phyloP scores from a whole-genome alignment of 805 yeast genomes.

The Wickerhamiella hasegawae region DNA sequence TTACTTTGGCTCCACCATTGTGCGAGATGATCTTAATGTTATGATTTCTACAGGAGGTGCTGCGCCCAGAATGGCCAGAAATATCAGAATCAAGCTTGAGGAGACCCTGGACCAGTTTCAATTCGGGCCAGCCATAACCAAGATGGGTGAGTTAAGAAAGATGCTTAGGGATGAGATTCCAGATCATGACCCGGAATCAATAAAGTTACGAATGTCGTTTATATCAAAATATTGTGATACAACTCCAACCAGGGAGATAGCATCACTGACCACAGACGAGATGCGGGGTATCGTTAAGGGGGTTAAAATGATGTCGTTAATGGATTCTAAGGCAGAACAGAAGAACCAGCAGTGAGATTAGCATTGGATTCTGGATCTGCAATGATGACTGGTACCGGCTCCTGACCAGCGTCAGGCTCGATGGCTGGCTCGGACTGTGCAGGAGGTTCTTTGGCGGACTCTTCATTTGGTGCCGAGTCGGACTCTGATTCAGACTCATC shows the following conservation, averaged over 20 bases:
- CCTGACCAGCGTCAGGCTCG: too few relatives aligned
- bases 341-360: too few relatives aligned
- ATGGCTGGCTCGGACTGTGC: too few relatives aligned
- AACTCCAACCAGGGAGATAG: not conserved
- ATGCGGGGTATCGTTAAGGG: not conserved
- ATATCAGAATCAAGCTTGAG: constrained; percentile 40
- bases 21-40: constrained; percentile 57
- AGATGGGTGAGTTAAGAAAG: constrained; percentile 40
- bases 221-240: constrained; percentile 48
- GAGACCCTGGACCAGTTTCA: constrained; percentile 26
- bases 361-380: too few relatives aligned
- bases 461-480: too few relatives aligned
- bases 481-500: too few relatives aligned
- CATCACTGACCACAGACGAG: not conserved
- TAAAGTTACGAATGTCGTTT: constrained; percentile 56
- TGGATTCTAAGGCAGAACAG: too few relatives aligned
- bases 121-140: constrained; percentile 38
- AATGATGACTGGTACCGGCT: too few relatives aligned
- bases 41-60: constrained; percentile 76
- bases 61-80: constrained; percentile 58
- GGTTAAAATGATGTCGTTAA: too few relatives aligned
- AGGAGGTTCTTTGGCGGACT: too few relatives aligned
- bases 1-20: constrained; percentile 65
- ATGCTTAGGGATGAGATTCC: constrained; percentile 26
- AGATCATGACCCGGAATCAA: constrained; percentile 18